A percentile compares a stretch with the other conserved stretches of the same genome.
Conservation (phyloP, 1,139 yeast species). For the Saccharomyces hybrid region DNA sequence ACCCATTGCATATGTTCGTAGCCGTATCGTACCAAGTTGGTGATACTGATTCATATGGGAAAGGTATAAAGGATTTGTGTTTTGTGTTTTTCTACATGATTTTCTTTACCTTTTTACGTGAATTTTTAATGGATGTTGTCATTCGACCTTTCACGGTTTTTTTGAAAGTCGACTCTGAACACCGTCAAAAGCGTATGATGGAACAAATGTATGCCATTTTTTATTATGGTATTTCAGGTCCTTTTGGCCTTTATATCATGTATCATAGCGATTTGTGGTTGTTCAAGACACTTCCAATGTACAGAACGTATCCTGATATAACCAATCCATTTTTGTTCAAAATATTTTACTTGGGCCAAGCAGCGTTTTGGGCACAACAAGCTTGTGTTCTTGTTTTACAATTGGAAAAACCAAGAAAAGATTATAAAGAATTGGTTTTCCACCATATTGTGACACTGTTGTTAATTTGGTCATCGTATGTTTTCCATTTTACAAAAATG, state of each 20-base stretch:
- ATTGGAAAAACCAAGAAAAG: slow-evolving; percentile 92
- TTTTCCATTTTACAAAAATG: slow-evolving; percentile 94
- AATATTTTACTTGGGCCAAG: slow-evolving; percentile 80
- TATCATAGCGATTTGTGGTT: slow-evolving; percentile 75
- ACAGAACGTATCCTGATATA: slow-evolving; percentile 73
- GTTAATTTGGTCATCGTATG: slow-evolving; percentile 80
- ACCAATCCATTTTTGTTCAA: slow-evolving; percentile 67
- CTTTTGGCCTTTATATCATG: slow-evolving; percentile 88
- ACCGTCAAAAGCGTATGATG: slow-evolving; percentile 72
- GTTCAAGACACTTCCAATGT: slow-evolving; percentile 77
- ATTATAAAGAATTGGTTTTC: slow-evolving; percentile 79
- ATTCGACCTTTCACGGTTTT: slow-evolving; percentile 61
- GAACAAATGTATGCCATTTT: slow-evolving; percentile 84
- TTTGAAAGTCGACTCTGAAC: slow-evolving; percentile 48
- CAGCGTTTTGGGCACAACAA: slow-evolving; percentile 97
- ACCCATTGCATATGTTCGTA: slow-evolving; percentile 60
- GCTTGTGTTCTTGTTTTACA: slow-evolving; percentile 72
- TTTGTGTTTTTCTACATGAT: slow-evolving; percentile 77
- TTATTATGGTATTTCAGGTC: slow-evolving; percentile 76
- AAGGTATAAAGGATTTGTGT: slow-evolving; percentile 75
- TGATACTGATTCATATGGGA: slow-evolving; percentile 51
- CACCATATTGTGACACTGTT: slow-evolving; percentile 91
- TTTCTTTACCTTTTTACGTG: slow-evolving; percentile 84
- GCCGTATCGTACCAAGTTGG: slow-evolving; percentile 58
- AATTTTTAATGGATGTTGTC: slow-evolving; percentile 77